phyloP scores from a whole-genome alignment of 495 filamentous ascomycete species.

The Clavariopsis aquatica region DNA sequence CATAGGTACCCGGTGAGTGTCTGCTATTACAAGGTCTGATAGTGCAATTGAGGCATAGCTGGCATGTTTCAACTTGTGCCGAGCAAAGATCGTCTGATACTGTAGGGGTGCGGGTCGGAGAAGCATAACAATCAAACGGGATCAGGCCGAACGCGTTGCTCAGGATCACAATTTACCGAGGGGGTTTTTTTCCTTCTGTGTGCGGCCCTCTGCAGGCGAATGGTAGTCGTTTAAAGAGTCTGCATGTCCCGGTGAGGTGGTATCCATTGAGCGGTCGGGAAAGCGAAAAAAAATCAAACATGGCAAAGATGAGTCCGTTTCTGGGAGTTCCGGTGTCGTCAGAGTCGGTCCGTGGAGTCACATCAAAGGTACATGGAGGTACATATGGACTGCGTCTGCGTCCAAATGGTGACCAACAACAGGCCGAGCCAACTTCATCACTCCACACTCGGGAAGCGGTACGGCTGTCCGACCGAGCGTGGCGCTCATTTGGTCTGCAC shows the following conservation, averaged over 20 bases:
- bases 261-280: constrained; percentile 19
- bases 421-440: not conserved
- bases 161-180: constrained; percentile 1
- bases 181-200: not conserved
- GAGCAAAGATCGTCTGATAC: constrained; percentile 2
- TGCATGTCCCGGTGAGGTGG: constrained; percentile 17
- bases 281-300: constrained; percentile 19
- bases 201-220: not conserved
- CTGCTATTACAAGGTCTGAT: not conserved
- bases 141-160: constrained; percentile 1
- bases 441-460: not conserved
- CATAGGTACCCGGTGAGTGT: not conserved
- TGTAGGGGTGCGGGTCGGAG: not conserved
- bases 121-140: not conserved
- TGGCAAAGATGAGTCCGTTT: constrained; percentile 8
- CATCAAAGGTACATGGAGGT: constrained; percentile 13
- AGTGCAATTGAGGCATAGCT: constrained; percentile 4
- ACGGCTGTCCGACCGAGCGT: constrained; percentile 3
- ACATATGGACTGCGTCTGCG: constrained; percentile 14
- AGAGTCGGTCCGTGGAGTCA: not conserved
- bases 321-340: constrained; percentile 6
- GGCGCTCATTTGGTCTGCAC: constrained; percentile 1
- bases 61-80: constrained; percentile 15
- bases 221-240: constrained; percentile 4
- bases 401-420: constrained; percentile 6